Base-by-base conservation (phyloP, 148 eudicot genomes). In the Arctostaphylos glauca region DNA sequence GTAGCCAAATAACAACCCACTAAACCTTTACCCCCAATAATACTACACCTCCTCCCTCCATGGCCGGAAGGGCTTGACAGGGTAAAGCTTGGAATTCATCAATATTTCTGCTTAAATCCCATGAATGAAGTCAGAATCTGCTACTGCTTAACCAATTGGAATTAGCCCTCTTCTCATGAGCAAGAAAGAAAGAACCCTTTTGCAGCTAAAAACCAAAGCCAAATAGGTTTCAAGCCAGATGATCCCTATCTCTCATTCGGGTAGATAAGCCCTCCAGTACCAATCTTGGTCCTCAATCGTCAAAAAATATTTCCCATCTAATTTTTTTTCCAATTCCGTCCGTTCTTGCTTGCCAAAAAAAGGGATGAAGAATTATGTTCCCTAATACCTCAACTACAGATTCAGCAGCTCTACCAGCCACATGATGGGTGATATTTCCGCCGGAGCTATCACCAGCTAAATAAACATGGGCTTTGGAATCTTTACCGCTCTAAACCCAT, bases 371-470 rank as follows among this genome's bases (percentile, higher is more conserved):
- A 0, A 94, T 87, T 0, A 94, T 83, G 18, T 93, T 92, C 0
- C 98, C 98, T 31, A 92, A 62, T 3, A 94, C 91, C 60, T 92
- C 88, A 0, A 94, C 88, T 0, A 86, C 92, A 7, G 87, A 90
- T 59, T 93, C 89, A 0, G 97, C 89, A 0, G 98, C 98, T 70
- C 55, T 86, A 2, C 88, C 93, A 0, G 96, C 98, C 0, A 93
- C 97, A 81, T 94, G 95, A 74, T 94, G 98, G 0, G 91, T 94
- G 14, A 94, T 94, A 78, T 94, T 94, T 3, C 98, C 97, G 2
- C 98, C 98, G 0, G 98, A 94, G 82, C 98, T 94, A 80, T 94
- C 98, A 0, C 98, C 98, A 2, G 92, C 89, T n/a, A 94, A 79
- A 60, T 92, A 94, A 2, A 93, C 91, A 74, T 90, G 87, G 0